These are phyloP conservation scores for Pseudogymnoascus destructans DNA, from an alignment of 2,329 filamentous ascomycete genomes.

Conservation along the genomic window DNA sequence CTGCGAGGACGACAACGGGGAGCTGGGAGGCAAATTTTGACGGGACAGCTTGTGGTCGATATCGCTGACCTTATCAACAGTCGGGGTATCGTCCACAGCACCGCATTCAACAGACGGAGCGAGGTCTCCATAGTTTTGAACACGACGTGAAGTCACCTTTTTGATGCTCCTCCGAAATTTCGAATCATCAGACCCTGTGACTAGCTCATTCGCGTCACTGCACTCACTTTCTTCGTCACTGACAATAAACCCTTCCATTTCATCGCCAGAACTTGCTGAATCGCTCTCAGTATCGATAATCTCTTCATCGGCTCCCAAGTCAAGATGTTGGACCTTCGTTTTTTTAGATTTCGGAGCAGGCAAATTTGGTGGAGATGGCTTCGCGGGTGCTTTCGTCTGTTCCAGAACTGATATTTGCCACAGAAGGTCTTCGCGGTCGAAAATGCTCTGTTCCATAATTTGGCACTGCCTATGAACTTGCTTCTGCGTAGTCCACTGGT, in stretches of 20 bases:
- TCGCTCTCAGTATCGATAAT: slow-evolving; percentile 17
- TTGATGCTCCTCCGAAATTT: neutral
- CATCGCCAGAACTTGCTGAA: slow-evolving; percentile 30
- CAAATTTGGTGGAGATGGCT: slow-evolving; percentile 9
- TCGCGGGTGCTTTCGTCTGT: slow-evolving; percentile 31
- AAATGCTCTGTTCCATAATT: slow-evolving; percentile 51
- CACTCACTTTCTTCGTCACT: slow-evolving; percentile 19
- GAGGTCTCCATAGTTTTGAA: neutral
- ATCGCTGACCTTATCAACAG: neutral
- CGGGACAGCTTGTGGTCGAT: neutral
- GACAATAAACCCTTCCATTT: slow-evolving; percentile 38
- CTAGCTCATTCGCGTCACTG: slow-evolving; percentile 11
- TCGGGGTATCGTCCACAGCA: neutral
- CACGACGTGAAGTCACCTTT: neutral
- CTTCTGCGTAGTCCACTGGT: slow-evolving; percentile 38
- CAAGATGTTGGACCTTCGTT: neutral
- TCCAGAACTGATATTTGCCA: slow-evolving; percentile 39
- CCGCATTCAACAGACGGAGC: neutral
- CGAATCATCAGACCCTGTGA: slow-evolving; percentile 15
- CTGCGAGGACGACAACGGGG: neutral
- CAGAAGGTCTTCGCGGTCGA: slow-evolving; percentile 40
- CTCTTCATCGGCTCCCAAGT: slow-evolving; percentile 19
- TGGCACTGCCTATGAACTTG: slow-evolving; percentile 43
- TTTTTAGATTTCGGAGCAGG: slow-evolving; percentile 3
- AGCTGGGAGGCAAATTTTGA: neutral